Conservation (phyloP, 225 moss, liverwort and hornwort species). For the Neckera pumila region DNA sequence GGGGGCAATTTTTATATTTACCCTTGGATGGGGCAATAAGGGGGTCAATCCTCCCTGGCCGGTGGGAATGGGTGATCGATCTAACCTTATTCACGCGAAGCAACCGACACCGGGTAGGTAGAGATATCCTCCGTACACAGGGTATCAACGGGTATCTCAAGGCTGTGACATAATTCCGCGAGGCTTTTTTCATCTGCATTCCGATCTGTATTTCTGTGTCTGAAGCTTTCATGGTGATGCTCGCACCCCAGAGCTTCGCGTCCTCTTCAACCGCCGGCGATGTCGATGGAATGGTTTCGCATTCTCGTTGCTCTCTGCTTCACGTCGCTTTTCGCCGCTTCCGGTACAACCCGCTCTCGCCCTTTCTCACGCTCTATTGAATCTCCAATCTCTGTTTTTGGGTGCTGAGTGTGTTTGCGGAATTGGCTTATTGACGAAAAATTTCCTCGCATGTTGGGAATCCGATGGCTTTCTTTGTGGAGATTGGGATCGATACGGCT, state of each 20-base stretch:
- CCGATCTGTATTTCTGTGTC: neutral
- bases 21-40: too few species aligned
- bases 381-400: neutral
- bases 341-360: neutral
- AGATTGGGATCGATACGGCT: neutral
- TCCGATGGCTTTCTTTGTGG: neutral
- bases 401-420: neutral
- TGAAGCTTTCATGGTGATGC: neutral
- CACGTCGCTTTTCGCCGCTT: slow-evolving; percentile 2
- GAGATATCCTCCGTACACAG: neutral
- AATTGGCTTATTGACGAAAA: neutral
- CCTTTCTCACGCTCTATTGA: neutral
- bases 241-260: neutral
- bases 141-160: neutral
- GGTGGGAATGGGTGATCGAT: too few species aligned
- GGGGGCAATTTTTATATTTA: too few species aligned
- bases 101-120: neutral
- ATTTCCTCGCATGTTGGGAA: neutral
- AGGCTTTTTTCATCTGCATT: neutral
- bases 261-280: neutral
- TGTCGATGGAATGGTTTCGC: slow-evolving; percentile 15
- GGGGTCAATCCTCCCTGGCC: too few species aligned
- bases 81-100: neutral
- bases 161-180: neutral
- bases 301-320: slow-evolving; percentile 2